A percentile compares a stretch with the other conserved stretches of the same genome.
Conservation (phyloP, 306 rosid genomes). For the Notholithocarpus densiflorus region DNA sequence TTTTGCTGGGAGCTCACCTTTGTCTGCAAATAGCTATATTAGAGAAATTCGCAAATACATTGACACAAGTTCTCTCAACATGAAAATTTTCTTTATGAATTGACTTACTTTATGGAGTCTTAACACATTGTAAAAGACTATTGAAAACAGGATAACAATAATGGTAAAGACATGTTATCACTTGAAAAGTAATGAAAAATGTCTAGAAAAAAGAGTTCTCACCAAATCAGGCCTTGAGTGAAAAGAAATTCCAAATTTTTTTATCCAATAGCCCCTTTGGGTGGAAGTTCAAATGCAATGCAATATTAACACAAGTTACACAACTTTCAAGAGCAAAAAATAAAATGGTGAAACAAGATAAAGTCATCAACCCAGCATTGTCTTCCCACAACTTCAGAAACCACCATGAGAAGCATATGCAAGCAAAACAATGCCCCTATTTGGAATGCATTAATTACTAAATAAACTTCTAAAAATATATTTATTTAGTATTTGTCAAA, state of each 20-base stretch:
- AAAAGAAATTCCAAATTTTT: no score
- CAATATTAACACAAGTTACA: constrained; percentile 53
- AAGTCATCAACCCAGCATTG: not conserved
- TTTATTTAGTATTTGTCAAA: not conserved
- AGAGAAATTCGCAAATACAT: no score
- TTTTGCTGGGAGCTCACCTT: constrained; percentile 91
- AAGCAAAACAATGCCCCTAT: not conserved
- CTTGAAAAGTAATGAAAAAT: not conserved
- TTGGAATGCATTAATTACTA: constrained; percentile 11
- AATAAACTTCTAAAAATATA: not conserved
- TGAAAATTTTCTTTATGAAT: no score
- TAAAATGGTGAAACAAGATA: not conserved
- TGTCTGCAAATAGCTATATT: no score
- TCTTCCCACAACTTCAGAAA: not conserved
- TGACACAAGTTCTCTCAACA: no score
- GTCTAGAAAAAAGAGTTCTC: constrained; percentile 15
- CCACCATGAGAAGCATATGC: not conserved
- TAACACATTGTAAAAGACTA: not conserved
- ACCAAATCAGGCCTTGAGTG: no score
- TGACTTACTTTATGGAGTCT: no score
- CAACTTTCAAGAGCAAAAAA: constrained; percentile 50
- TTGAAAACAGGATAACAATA: not conserved
- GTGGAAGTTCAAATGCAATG: constrained; percentile 46
- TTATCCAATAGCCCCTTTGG: no score
- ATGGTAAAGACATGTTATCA: not conserved